Base-by-base conservation (phyloP, 2,329 filamentous ascomycete species). In the Fusarium armeniacum region DNA sequence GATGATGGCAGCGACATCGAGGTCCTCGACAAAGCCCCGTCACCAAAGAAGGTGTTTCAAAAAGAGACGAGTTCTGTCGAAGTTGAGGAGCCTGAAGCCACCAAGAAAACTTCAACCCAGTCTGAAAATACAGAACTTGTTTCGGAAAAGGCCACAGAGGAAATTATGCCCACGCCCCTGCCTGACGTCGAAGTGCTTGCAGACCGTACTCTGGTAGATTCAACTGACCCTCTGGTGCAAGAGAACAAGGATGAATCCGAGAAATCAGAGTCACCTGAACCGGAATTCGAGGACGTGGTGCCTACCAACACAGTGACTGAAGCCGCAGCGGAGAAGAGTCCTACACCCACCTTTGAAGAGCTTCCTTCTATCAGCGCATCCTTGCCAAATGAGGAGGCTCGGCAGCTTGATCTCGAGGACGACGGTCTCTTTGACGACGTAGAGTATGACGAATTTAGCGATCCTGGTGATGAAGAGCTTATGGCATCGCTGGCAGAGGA, bases 391-490 rank as follows among this genome's bases (percentile, higher is more conserved):
- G 24, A 45, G n/a, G 20, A 32, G 20, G 41, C 58, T 4, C 52
- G 62, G 28, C 55, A 60, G 12, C 54, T 57, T 11, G 67, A 59
- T n/a, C 59, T 70, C 6, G 78, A 81, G 33, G 80, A 82, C 18
- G 81, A 84, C 40, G 79, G 83, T 10, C 73, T 81, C 1, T 81
- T 81, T 32, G 83, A 83, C 16, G 84, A 86, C 18, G 89, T 92
- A 40, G 91, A 94, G 20, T 90, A 92, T 67, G 88, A 90, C 51
- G 88, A 90, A 22, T 90, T 91, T 73, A 96, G 92, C 35, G 95
- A 98, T 69, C 92, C 93, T 0, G 96, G 97, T 79, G 95, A 98
- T 67, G 94, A 94, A 76, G 94, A 97, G 72, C 85, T 99, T 9
- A 86, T 98, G 58, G 89, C 88, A 9, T 93, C 95, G 71, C 89